These are phyloP conservation scores for Daldinia bambusicola DNA, from an alignment of 495 filamentous ascomycete species.

Conservation along the genomic window DNA sequence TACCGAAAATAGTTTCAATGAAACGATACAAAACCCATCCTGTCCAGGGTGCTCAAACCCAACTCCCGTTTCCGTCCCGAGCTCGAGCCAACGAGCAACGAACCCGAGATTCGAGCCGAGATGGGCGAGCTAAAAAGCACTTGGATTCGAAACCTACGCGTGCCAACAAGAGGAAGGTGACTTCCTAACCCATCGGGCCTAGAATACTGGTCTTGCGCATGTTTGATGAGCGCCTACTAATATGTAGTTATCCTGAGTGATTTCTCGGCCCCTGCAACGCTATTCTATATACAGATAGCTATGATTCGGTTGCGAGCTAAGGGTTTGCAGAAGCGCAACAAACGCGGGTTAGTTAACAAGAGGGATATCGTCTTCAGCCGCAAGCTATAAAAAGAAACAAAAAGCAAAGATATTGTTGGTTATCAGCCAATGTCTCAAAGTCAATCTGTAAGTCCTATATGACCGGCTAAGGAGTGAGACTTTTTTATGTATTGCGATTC, in stretches of 20 bases:
- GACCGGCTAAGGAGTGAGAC: neutral
- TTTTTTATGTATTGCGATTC: neutral
- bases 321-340: neutral
- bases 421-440: neutral
- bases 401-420: neutral
- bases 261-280: neutral
- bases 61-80: conserved; percentile 30
- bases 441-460: neutral
- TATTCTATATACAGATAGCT: neutral
- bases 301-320: neutral
- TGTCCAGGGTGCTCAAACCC: conserved; percentile 19
- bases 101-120: neutral
- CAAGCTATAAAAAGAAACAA: conserved; percentile 36
- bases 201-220: too few species aligned
- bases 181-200: neutral
- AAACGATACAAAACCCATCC: conserved; percentile 31
- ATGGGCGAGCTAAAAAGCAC: neutral
- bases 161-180: neutral
- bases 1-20: conserved; percentile 27
- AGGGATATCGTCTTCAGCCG: conserved; percentile 24
- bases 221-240: too few species aligned
- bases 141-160: neutral
- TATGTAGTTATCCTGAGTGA: neutral
- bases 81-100: conserved; percentile 14
- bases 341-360: neutral